Evolutionary conservation across 1,139 yeast species (phyloP).

Genomic region (Entelexis sorbosivorans): DNA sequence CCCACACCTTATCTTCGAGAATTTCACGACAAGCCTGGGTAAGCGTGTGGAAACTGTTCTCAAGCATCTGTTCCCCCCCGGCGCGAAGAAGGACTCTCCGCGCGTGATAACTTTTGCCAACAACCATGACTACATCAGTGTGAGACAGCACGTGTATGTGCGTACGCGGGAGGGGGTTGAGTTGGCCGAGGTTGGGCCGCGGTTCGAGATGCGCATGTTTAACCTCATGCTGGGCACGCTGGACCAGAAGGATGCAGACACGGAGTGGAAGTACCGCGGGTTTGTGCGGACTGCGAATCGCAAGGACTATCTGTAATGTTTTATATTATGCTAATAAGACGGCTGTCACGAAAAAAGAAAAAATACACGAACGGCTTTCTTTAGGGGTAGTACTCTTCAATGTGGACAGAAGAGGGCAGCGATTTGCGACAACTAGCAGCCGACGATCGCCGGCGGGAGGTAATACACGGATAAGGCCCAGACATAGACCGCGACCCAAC

Average conservation of each 20-base stretch:
- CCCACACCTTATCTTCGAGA: constrained; percentile 90
- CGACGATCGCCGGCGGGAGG: no score
- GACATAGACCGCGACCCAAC: constrained; percentile 10
- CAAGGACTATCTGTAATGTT: constrained; percentile 58
- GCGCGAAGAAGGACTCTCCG: constrained; percentile 80
- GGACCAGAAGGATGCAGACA: constrained; percentile 94
- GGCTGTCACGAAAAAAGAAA: no score
- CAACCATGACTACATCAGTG: constrained; percentile 80
- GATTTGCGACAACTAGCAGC: no score
- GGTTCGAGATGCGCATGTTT: constrained; percentile 90
- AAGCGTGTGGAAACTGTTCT: constrained; percentile 67
- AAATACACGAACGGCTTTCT: no score
- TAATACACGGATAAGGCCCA: constrained; percentile 15
- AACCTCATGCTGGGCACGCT: constrained; percentile 82
- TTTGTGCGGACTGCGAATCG: constrained; percentile 91
- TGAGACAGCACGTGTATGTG: constrained; percentile 90
- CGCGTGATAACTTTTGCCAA: constrained; percentile 87
- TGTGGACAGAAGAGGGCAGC: neutral
- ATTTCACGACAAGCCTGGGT: constrained; percentile 76
- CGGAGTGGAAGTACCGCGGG: constrained; percentile 90
- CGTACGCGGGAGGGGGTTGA: constrained; percentile 79
- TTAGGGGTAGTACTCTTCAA: neutral
- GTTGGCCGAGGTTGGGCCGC: constrained; percentile 93
- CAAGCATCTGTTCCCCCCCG: constrained; percentile 91
- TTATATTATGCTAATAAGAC: no score